Evolutionary conservation across 2,329 filamentous ascomycete genomes (phyloP).

Genomic region (Acrocalymma vagum): DNA sequence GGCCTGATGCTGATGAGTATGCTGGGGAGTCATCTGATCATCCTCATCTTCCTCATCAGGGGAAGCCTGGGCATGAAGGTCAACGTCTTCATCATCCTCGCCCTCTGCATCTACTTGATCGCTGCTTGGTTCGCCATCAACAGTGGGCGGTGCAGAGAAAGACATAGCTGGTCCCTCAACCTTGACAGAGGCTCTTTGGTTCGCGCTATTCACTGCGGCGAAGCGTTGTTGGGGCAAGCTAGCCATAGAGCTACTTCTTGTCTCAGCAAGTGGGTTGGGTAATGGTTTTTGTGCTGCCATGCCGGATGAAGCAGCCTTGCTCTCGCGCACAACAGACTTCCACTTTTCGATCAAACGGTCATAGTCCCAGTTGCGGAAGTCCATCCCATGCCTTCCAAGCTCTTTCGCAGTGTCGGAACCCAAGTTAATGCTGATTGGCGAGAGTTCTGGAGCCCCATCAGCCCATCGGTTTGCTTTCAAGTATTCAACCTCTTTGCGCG

Average conservation of each 20-base stretch:
- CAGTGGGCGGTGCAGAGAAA: constrained; percentile 42
- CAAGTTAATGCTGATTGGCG: constrained; percentile 47
- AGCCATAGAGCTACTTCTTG: constrained; percentile 38
- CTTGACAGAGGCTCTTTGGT: constrained; percentile 28
- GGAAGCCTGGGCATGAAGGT: constrained; percentile 36
- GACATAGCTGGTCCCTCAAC: constrained; percentile 26
- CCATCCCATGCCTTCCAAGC: constrained; percentile 45
- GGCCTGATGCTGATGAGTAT: constrained; percentile 18
- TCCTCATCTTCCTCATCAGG: constrained; percentile 30
- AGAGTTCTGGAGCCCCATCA: constrained; percentile 32
- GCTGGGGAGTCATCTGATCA: constrained; percentile 12
- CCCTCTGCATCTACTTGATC: constrained; percentile 47
- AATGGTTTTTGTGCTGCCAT: constrained; percentile 47
- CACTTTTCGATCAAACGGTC: constrained; percentile 52
- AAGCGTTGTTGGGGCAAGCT: constrained; percentile 36
- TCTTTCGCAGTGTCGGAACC: constrained; percentile 48
- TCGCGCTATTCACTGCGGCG: constrained; percentile 20
- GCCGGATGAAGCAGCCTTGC: constrained; percentile 30
- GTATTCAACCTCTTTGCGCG: constrained; percentile 52
- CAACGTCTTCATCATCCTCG: constrained; percentile 46
- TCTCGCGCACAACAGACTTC: constrained; percentile 45
- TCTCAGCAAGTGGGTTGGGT: constrained; percentile 21
- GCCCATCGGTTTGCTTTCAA: constrained; percentile 44
- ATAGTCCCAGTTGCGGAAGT: constrained; percentile 51
- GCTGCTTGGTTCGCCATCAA: constrained; percentile 32